phyloP scores from a whole-genome alignment of 78 protist species.

The Dictyostelium discoideum region dicty_2.7 NC_007088.5:5431001-5431500 shows the following conservation, averaged over 20 bases:
- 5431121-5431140: not conserved
- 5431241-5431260: not conserved
- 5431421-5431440: constrained; percentile 16
- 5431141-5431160: not conserved
- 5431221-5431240: no score
- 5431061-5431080: no score
- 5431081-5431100: not conserved
- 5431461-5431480: not conserved
- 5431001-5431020: no score
- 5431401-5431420: constrained; percentile 12
- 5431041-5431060: no score
- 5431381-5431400: not conserved
- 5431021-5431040: no score
- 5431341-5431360: not conserved
- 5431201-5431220: not conserved
- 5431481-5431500: no score
- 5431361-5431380: not conserved
- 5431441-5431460: constrained; percentile 16
- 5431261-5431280: not conserved
- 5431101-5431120: not conserved
- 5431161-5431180: not conserved
- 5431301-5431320: not conserved
- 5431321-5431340: constrained; percentile 3
- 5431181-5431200: not conserved
- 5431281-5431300: not conserved